Conservation (phyloP, 371 early-diverging fungal species). For the Fennellomyces sp. region DNA sequence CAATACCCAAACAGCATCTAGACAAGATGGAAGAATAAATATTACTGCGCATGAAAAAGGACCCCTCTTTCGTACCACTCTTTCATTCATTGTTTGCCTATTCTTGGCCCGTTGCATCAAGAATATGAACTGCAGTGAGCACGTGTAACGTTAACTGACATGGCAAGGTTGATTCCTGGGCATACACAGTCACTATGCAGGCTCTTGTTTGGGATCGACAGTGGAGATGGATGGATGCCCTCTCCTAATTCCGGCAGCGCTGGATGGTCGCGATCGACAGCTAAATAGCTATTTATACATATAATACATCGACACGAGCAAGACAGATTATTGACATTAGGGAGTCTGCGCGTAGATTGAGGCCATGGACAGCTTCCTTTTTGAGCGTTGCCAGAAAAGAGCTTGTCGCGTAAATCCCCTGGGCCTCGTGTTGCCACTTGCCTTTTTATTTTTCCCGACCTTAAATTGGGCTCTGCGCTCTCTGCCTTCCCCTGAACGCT, state of each 20-base stretch:
- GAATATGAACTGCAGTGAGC: not conserved
- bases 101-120: slow-evolving; percentile 1
- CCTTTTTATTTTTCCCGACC: slow-evolving; percentile 3
- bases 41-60: not conserved
- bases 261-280: not conserved
- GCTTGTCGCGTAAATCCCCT: slow-evolving; percentile 1
- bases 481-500: too few species aligned
- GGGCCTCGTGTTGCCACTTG: slow-evolving; percentile 7
- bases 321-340: not conserved
- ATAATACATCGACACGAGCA: not conserved
- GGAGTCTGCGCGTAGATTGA: not conserved
- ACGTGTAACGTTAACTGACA: slow-evolving; percentile 1
- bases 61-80: not conserved
- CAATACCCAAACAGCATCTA: slow-evolving; percentile 12
- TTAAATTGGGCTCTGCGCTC: too few species aligned
- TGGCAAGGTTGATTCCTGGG: slow-evolving; percentile 4
- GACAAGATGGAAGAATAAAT: slow-evolving; percentile 23
- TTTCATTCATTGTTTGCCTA: not conserved
- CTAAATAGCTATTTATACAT: not conserved
- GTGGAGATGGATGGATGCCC: not conserved
- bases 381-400: slow-evolving; percentile 6
- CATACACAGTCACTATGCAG: not conserved
- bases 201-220: not conserved
- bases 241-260: not conserved
- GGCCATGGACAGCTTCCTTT: slow-evolving; percentile 17